Percentiles rank a stretch among this genome's conserved stretches.
Evolutionary conservation across 1,284 basidiomycete genomes (phyloP).

Genomic region (Apiotrichum domesticum): DNA sequence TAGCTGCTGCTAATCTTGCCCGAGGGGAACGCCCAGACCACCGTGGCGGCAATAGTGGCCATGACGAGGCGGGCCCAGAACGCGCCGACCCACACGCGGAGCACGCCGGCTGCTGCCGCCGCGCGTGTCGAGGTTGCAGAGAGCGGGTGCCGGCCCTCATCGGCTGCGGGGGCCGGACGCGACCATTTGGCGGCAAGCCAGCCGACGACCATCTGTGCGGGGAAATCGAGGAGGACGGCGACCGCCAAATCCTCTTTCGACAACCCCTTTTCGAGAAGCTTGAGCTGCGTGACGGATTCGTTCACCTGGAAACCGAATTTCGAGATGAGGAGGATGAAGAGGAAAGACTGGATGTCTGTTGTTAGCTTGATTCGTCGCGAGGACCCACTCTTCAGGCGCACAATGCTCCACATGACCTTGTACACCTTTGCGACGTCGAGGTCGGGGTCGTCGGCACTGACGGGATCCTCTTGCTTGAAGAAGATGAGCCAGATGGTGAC

Average conservation of each 20-base stretch:
- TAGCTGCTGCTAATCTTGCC: conserved; percentile 53
- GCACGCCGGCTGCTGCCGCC: conserved; percentile 56
- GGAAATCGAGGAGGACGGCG: conserved; percentile 93
- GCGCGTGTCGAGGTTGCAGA: conserved; percentile 13
- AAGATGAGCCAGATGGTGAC: conserved; percentile 84
- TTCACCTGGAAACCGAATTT: conserved; percentile 96
- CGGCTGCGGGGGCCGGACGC: conserved; percentile 33
- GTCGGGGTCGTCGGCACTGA: conserved; percentile 65
- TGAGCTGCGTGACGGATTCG: conserved; percentile 85
- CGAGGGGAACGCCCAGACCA: conserved; percentile 77
- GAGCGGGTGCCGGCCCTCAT: conserved; percentile 27
- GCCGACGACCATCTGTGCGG: conserved; percentile 92
- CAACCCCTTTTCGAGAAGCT: conserved; percentile 94
- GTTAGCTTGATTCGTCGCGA: background rate
- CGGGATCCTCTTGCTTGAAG: conserved; percentile 85
- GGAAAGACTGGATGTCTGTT: conserved; percentile 82
- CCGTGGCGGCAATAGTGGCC: conserved; percentile 62
- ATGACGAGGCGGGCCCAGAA: conserved; percentile 83
- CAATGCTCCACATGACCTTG: conserved; percentile 88
- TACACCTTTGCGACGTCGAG: conserved; percentile 90
- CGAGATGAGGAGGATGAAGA: conserved; percentile 80
- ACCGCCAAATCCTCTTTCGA: conserved; percentile 92
- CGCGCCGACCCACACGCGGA: conserved; percentile 82
- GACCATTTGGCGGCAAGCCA: conserved; percentile 96
- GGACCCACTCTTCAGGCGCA: conserved; percentile 76